Conservation (phyloP, 2,329 filamentous ascomycete species). For the Didymella lethalis region DNA sequence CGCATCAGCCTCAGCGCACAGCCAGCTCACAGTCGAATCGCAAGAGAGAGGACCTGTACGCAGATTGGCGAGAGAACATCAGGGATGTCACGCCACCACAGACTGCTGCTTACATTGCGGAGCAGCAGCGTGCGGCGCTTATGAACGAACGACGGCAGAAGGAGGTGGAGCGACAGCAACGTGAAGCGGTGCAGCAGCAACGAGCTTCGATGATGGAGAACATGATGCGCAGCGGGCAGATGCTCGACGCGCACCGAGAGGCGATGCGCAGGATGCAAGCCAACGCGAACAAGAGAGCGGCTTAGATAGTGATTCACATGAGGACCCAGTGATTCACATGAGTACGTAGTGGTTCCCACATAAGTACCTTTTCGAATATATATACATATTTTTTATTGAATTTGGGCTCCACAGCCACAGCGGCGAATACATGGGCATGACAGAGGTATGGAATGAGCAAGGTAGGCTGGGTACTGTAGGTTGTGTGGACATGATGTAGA, state of each 20-base stretch:
- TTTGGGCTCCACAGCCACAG: not conserved
- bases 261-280: conserved; percentile 82
- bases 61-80: conserved; percentile 48
- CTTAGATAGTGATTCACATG: conserved; percentile 19
- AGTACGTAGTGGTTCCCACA: conserved; percentile 5
- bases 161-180: conserved; percentile 66
- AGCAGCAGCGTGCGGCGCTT: conserved; percentile 55
- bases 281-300: conserved; percentile 55
- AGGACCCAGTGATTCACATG: too few species aligned
- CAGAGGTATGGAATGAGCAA: not conserved
- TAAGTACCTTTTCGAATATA: conserved; percentile 7
- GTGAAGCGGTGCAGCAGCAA: conserved; percentile 65
- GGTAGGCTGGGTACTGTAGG: not conserved
- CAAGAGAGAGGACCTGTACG: conserved; percentile 47
- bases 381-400: not conserved
- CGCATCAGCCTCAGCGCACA: conserved; percentile 48
- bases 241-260: conserved; percentile 79
- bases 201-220: conserved; percentile 72
- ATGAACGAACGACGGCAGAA: conserved; percentile 70
- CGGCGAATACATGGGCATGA: not conserved
- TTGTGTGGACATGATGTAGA: not conserved
- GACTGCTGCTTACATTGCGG: conserved; percentile 36
- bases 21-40: conserved; percentile 35
- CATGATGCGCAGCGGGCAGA: conserved; percentile 76
- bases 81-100: conserved; percentile 35